Percentiles rank a stretch among this genome's conserved stretches.
phyloP scores from a whole-genome alignment of 2,329 filamentous ascomycete genomes.

The Paecilomyces niveus region DNA sequence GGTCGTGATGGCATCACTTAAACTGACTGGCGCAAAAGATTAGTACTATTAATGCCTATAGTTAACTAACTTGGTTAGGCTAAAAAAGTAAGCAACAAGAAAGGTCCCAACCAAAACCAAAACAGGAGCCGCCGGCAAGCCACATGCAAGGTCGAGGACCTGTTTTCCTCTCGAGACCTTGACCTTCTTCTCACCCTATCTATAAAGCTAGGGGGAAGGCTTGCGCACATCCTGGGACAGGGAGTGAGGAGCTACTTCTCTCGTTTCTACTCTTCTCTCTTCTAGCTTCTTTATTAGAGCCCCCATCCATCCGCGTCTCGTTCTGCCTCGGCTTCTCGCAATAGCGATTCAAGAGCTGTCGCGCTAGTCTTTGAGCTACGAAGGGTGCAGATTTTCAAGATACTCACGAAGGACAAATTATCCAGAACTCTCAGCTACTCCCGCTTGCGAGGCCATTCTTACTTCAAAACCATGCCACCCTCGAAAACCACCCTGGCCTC shows the following conservation, averaged over 20 bases:
- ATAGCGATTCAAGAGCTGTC: neutral
- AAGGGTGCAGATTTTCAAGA: neutral
- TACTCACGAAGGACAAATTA: neutral
- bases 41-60: too few species aligned
- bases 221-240: neutral
- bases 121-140: neutral
- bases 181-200: neutral
- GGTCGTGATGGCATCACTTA: too few species aligned
- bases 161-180: neutral
- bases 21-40: too few species aligned
- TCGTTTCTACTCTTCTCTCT: too few species aligned
- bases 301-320: neutral
- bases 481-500: conserved; percentile 11
- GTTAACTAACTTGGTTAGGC: too few species aligned
- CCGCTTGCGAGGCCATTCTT: neutral
- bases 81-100: neutral
- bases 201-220: neutral
- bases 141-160: neutral
- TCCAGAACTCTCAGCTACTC: neutral
- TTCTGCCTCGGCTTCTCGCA: neutral
- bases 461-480: conserved; percentile 1
- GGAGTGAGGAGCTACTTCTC: neutral
- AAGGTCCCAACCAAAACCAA: neutral
- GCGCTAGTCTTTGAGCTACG: neutral
- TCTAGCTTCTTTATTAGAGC: neutral